A percentile compares a stretch with the other conserved stretches of the same genome.
These are phyloP conservation scores for Phaeotremella skinneri DNA, from an alignment of 768 basidiomycete genomes.

Conservation along the genomic window DNA sequence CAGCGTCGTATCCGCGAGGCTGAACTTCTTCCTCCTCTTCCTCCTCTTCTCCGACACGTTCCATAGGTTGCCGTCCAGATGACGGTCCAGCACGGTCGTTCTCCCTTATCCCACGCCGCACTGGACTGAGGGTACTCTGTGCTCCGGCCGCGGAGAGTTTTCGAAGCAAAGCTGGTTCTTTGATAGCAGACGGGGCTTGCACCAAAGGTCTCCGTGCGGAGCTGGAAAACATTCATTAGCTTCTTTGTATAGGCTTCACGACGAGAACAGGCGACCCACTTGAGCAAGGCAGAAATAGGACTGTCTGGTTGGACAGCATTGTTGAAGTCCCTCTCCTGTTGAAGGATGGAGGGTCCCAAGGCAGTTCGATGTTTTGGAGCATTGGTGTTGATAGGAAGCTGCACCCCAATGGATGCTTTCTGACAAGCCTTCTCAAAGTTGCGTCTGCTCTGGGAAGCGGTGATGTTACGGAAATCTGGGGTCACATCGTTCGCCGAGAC, in stretches of 20 bases:
- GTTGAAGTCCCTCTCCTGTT: conserved; percentile 87
- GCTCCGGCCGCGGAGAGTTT: conserved; percentile 51
- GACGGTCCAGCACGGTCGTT: conserved; percentile 14
- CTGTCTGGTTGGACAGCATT: conserved; percentile 91
- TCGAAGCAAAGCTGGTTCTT: conserved; percentile 45
- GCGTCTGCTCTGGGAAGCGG: conserved; percentile 60
- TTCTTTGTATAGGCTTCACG: conserved; percentile 1
- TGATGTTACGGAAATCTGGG: conserved; percentile 74
- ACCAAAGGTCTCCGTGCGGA: conserved; percentile 85
- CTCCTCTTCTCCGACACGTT: conserved; percentile 47
- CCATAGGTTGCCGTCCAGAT: conserved; percentile 19
- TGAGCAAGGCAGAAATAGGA: conserved; percentile 86
- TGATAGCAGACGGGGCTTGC: conserved; percentile 55
- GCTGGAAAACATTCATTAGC: conserved; percentile 34
- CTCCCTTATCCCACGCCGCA: conserved; percentile 25
- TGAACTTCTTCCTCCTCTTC: conserved; percentile 56
- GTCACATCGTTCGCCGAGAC: conserved; percentile 68
- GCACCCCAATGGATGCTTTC: conserved; percentile 36
- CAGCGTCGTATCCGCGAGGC: conserved; percentile 43
- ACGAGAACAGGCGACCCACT: conserved; percentile 26
- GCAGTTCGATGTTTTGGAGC: conserved; percentile 22
- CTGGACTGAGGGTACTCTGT: conserved; percentile 61
- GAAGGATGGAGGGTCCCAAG: conserved; percentile 47
- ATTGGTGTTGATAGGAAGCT: conserved; percentile 33
- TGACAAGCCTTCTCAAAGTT: conserved; percentile 66